phyloP scores from a whole-genome alignment of 306 rosid genomes.

The Gynostemma pentaphyllum region DNA sequence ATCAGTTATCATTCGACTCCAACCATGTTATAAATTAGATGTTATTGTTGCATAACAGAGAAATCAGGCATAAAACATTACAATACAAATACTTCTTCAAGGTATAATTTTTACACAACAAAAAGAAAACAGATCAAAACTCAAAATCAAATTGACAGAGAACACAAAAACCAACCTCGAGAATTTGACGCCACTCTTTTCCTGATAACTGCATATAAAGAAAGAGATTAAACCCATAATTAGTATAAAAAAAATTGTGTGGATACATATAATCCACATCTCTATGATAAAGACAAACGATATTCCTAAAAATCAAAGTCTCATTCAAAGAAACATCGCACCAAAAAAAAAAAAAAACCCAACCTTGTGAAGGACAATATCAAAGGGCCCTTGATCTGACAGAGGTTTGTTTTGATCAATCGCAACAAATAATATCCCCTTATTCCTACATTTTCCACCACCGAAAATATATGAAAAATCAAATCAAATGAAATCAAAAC shows the following conservation, averaged over 20 bases:
- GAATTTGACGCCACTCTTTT: constrained; percentile 86
- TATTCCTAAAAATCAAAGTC: neutral
- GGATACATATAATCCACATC: neutral
- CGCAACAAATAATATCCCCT: constrained; percentile 73
- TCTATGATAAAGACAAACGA: neutral
- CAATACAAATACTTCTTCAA: neutral
- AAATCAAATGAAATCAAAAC: neutral
- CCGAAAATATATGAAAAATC: neutral
- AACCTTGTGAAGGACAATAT: constrained; percentile 82
- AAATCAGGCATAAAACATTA: neutral
- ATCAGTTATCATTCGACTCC: constrained; percentile 18
- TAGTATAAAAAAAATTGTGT: neutral
- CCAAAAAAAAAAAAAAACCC: neutral
- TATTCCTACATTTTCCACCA: constrained; percentile 43
- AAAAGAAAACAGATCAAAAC: neutral
- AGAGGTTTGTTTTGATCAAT: constrained; percentile 64
- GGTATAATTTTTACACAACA: neutral
- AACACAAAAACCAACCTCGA: constrained; percentile 52
- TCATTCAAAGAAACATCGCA: neutral
- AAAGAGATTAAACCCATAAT: neutral
- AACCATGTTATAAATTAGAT: neutral
- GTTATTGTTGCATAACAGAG: neutral
- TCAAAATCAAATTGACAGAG: neutral
- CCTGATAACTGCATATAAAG: constrained; percentile 58
- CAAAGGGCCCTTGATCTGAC: constrained; percentile 86